Conservation (phyloP, 495 filamentous ascomycete genomes). For the Aeminium ludgeri region DNA sequence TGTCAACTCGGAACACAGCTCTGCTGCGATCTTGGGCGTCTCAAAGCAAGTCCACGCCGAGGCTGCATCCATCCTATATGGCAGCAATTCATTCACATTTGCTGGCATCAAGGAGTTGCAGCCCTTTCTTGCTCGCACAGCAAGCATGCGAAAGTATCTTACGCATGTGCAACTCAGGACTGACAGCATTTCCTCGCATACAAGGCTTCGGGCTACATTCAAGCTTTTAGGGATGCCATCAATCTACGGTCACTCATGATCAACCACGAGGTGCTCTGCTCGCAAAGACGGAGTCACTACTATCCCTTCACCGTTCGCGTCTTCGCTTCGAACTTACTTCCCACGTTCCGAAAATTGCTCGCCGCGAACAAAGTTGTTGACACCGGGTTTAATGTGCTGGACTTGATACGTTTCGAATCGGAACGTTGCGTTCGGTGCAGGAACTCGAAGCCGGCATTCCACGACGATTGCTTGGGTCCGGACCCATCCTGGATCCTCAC, state of each 20-base stretch:
- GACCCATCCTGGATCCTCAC: no score
- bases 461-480: no score
- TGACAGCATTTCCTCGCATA: not conserved
- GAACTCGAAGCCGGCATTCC: no score
- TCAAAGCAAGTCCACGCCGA: slow-evolving; percentile 10
- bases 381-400: not conserved
- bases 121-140: slow-evolving; percentile 3
- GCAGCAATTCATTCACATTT: slow-evolving; percentile 9
- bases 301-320: not conserved
- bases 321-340: not conserved
- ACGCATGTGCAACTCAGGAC: not conserved
- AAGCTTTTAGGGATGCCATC: not conserved
- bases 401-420: not conserved
- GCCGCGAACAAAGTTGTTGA: not conserved
- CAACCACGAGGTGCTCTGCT: not conserved
- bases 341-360: not conserved
- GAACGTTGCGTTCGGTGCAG: no score
- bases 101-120: not conserved
- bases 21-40: slow-evolving; percentile 6
- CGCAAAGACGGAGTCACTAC: not conserved
- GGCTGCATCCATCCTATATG: slow-evolving; percentile 11
- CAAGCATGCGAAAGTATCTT: slow-evolving; percentile 6
- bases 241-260: not conserved
- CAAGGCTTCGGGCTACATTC: not conserved
- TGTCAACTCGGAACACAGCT: slow-evolving; percentile 1